Conservation (phyloP, 106 monocot species). For the Dioscorea dumetorum region DNA sequence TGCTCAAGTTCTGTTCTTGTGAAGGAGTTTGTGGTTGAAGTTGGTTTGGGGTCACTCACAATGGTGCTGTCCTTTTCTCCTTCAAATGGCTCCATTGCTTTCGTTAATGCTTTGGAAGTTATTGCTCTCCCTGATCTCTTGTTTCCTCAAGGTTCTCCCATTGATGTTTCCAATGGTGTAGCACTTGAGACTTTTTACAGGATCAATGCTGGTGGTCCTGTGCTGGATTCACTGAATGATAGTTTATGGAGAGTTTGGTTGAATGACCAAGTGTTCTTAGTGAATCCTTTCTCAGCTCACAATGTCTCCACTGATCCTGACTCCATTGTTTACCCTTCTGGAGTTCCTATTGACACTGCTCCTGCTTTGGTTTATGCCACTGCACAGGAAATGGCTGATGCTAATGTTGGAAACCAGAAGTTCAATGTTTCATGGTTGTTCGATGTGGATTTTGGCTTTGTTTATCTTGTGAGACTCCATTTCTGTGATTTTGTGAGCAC, state of each 20-base stretch:
- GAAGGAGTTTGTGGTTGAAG: constrained; percentile 28
- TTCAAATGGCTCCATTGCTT: constrained; percentile 37
- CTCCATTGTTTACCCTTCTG: constrained; percentile 27
- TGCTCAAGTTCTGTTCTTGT: constrained; percentile 6
- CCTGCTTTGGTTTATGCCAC: constrained; percentile 55
- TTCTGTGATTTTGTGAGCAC: constrained; percentile 58
- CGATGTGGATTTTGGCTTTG: constrained; percentile 39
- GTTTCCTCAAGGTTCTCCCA: neutral
- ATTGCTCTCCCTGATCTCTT: constrained; percentile 28
- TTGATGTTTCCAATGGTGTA: constrained; percentile 7
- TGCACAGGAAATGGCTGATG: constrained; percentile 70
- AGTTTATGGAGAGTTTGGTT: constrained; percentile 52
- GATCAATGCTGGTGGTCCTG: constrained; percentile 50
- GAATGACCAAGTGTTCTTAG: constrained; percentile 32
- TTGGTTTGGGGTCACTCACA: constrained; percentile 11
- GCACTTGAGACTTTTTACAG: constrained; percentile 46
- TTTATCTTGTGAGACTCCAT: constrained; percentile 58
- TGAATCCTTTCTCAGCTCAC: constrained; percentile 28
- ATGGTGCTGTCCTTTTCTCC: constrained; percentile 22
- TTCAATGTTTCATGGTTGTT: constrained; percentile 67
- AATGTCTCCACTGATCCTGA: constrained; percentile 21
- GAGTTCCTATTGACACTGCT: constrained; percentile 20
- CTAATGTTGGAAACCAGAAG: constrained; percentile 38
- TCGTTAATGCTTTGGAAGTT: constrained; percentile 55
- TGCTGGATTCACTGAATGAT: constrained; percentile 29